A percentile compares a stretch with the other conserved stretches of the same genome.
phyloP scores from a whole-genome alignment of 2,329 filamentous ascomycete genomes.

The Coniochaeta ligniaria region DNA sequence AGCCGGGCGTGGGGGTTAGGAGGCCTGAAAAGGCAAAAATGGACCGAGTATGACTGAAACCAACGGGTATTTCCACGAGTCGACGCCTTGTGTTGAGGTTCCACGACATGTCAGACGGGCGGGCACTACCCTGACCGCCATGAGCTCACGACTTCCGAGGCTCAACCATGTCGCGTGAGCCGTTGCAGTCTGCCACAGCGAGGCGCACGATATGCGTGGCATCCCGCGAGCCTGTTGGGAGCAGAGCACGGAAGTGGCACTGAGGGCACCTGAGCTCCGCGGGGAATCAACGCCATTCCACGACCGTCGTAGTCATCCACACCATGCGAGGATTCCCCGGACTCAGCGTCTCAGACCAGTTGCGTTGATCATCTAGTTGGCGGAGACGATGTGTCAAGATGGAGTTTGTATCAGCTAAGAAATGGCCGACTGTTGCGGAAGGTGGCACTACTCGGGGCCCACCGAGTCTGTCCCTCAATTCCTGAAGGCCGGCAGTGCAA shows the following conservation, averaged over 20 bases:
- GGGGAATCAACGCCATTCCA: neutral
- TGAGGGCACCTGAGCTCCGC: neutral
- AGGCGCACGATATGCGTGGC: neutral
- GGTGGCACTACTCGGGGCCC: neutral
- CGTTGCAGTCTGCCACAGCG: neutral
- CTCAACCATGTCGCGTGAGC: neutral
- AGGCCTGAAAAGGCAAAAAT: neutral
- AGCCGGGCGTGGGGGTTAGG: neutral
- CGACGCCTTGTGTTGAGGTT: neutral
- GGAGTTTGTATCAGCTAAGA: slow-evolving; percentile 2
- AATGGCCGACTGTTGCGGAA: neutral
- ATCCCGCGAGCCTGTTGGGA: neutral
- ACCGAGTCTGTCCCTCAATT: neutral
- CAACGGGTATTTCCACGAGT: neutral
- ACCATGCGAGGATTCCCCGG: neutral
- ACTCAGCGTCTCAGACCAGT: neutral
- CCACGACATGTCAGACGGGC: neutral
- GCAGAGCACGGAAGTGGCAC: neutral
- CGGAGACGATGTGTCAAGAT: slow-evolving; percentile 2
- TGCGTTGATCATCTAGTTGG: neutral
- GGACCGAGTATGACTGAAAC: neutral
- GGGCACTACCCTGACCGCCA: slow-evolving; percentile 1
- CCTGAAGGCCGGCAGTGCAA: neutral
- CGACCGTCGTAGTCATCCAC: neutral
- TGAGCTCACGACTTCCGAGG: neutral